A percentile compares a stretch with the other conserved stretches of the same genome.
These are phyloP conservation scores for Arxiozyma slooffiae DNA, from an alignment of 1,139 yeast genomes.

Conservation along the genomic window DNA sequence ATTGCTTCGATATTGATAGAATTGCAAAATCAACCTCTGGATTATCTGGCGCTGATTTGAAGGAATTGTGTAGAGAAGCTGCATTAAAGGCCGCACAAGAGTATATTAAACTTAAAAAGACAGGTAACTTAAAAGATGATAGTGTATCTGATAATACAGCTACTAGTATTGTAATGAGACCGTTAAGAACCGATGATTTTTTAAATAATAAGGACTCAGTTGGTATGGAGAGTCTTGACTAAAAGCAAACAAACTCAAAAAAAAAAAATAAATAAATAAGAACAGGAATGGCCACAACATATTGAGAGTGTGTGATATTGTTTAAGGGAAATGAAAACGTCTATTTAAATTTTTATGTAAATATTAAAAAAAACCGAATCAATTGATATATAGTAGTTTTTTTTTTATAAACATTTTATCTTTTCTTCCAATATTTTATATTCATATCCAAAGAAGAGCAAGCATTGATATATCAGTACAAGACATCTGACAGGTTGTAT, in stretches of 20 bases:
- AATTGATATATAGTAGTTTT: too few species aligned
- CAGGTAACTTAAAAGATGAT: conserved; percentile 12
- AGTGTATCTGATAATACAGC: conserved; percentile 3
- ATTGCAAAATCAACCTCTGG: conserved; percentile 64
- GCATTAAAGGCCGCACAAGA: conserved; percentile 86
- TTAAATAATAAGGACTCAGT: background rate
- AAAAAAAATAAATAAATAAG: background rate
- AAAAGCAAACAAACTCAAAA: background rate
- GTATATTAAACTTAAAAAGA: conserved; percentile 43
- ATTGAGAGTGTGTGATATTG: background rate
- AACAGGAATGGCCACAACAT: too few species aligned
- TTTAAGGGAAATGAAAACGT: too few species aligned
- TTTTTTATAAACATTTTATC: too few species aligned
- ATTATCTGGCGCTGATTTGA: conserved; percentile 81
- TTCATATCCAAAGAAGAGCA: background rate
- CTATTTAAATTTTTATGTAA: background rate
- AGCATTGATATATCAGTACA: background rate
- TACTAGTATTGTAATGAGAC: conserved; percentile 17
- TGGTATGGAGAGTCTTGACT: background rate
- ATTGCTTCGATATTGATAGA: conserved; percentile 49
- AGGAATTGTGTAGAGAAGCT: conserved; percentile 88
- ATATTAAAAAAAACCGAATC: background rate
- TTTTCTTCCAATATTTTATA: background rate
- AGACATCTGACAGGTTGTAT: background rate
- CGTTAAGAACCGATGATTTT: conserved; percentile 26